These are phyloP conservation scores for Rehmannia glutinosa DNA, from an alignment of 257 asterid species.

Conservation along the genomic window DNA sequence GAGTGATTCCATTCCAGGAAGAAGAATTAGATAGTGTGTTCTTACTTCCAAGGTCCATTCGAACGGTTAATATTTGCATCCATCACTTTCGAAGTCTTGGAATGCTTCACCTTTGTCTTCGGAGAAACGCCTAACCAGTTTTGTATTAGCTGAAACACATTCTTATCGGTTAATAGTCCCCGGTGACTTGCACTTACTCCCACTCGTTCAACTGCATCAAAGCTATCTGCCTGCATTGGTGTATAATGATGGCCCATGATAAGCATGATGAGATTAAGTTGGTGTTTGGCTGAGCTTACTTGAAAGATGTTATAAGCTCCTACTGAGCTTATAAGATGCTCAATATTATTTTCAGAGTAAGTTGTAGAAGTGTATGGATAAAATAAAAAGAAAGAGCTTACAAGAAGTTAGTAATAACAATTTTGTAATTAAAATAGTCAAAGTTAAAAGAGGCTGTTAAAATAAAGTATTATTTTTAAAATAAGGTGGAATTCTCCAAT, in stretches of 20 bases:
- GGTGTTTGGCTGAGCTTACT: too few species aligned
- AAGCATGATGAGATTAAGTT: background rate
- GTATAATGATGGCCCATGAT: background rate
- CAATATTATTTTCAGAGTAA: too few species aligned
- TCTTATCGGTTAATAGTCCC: constrained; percentile 42
- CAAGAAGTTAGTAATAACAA: too few species aligned
- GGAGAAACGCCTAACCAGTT: constrained; percentile 56
- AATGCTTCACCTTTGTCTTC: constrained; percentile 31
- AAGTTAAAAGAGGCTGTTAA: too few species aligned
- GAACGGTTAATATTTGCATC: constrained; percentile 20
- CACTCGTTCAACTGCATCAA: constrained; percentile 71
- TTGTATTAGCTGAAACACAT: constrained; percentile 50
- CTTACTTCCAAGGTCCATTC: background rate
- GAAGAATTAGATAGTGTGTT: background rate
- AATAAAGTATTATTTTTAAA: too few species aligned
- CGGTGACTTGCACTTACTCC: constrained; percentile 67
- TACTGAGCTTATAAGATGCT: too few species aligned
- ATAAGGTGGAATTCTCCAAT: too few species aligned
- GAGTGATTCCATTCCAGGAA: too few species aligned
- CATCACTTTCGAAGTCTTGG: constrained; percentile 53
- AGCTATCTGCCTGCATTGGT: constrained; percentile 58
- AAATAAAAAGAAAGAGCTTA: too few species aligned
- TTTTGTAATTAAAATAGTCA: too few species aligned
- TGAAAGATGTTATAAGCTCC: too few species aligned
- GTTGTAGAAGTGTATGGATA: too few species aligned